These are phyloP conservation scores for Barbarea vulgaris DNA, from an alignment of 345 rosid species.

Conservation along the genomic window DNA sequence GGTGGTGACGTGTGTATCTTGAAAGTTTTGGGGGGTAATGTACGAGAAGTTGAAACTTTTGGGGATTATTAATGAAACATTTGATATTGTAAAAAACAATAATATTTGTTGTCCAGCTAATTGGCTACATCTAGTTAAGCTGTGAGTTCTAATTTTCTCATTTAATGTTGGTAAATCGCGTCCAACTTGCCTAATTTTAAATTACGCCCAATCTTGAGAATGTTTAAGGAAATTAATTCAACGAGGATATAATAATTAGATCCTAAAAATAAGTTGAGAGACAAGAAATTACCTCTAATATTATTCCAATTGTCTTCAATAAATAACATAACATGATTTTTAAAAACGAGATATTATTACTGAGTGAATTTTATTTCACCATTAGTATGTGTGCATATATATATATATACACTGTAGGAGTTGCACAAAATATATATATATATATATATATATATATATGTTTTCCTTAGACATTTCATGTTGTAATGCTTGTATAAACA, in stretches of 20 bases:
- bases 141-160: conserved; percentile 27
- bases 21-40: conserved; percentile 36
- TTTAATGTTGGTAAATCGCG: conserved; percentile 32
- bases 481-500: too few relatives aligned
- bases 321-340: neutral
- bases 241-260: neutral
- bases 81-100: conserved; percentile 29
- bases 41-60: conserved; percentile 22
- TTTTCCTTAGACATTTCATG: too few relatives aligned
- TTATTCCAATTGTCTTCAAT: neutral
- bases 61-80: conserved; percentile 30
- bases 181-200: conserved; percentile 23
- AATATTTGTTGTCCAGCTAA: conserved; percentile 12
- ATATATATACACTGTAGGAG: neutral
- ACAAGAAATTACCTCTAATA: neutral
- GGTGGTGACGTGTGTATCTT: conserved; percentile 29
- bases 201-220: conserved; percentile 7
- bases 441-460: too few relatives aligned
- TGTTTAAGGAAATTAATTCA: neutral
- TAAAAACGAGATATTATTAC: neutral
- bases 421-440: too few relatives aligned
- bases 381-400: neutral
- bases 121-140: conserved; percentile 30
- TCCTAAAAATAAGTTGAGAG: neutral
- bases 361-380: neutral